phyloP scores from a whole-genome alignment of 495 filamentous ascomycete genomes.

The Podospora didyma region DNA sequence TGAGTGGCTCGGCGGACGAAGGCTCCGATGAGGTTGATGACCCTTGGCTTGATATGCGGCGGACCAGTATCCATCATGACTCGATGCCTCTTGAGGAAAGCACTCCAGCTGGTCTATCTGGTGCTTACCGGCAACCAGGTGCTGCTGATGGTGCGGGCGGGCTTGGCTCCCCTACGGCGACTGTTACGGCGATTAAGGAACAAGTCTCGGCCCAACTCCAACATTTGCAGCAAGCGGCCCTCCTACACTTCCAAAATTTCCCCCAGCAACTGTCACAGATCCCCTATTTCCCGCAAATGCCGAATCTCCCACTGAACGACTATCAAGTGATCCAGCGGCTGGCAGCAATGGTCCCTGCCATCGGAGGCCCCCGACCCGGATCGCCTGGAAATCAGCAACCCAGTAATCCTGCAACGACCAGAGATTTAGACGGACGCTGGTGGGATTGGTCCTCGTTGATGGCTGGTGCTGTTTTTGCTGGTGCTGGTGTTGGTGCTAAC shows the following conservation, averaged over 20 bases:
- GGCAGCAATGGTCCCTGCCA: slow-evolving; percentile 66
- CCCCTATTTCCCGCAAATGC: slow-evolving; percentile 24
- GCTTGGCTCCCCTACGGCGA: slow-evolving; percentile 53
- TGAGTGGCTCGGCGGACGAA: slow-evolving; percentile 29
- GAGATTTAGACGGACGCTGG: slow-evolving; percentile 59
- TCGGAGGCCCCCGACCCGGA: slow-evolving; percentile 37
- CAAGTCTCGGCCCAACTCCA: slow-evolving; percentile 75
- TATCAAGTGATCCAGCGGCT: slow-evolving; percentile 72
- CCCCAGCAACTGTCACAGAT: slow-evolving; percentile 12
- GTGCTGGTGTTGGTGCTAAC: slow-evolving; percentile 3
- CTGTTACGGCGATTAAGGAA: slow-evolving; percentile 70
- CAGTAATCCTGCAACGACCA: slow-evolving; percentile 23
- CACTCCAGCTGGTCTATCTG: slow-evolving; percentile 24
- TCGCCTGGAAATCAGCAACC: slow-evolving; percentile 30
- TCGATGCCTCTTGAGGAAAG: background rate
- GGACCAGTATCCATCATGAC: slow-evolving; percentile 10
- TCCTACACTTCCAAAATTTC: slow-evolving; percentile 32
- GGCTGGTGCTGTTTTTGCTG: slow-evolving; percentile 8
- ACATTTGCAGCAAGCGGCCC: slow-evolving; percentile 68
- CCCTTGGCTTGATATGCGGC: slow-evolving; percentile 36
- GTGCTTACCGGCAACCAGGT: slow-evolving; percentile 19
- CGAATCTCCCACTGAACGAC: slow-evolving; percentile 60
- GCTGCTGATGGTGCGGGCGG: slow-evolving; percentile 28
- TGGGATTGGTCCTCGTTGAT: slow-evolving; percentile 59
- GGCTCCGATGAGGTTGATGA: slow-evolving; percentile 33